Percentiles rank a stretch among this genome's conserved stretches.
Conservation (phyloP, 495 filamentous ascomycete genomes). For the Hypoxylon subgilvum region DNA sequence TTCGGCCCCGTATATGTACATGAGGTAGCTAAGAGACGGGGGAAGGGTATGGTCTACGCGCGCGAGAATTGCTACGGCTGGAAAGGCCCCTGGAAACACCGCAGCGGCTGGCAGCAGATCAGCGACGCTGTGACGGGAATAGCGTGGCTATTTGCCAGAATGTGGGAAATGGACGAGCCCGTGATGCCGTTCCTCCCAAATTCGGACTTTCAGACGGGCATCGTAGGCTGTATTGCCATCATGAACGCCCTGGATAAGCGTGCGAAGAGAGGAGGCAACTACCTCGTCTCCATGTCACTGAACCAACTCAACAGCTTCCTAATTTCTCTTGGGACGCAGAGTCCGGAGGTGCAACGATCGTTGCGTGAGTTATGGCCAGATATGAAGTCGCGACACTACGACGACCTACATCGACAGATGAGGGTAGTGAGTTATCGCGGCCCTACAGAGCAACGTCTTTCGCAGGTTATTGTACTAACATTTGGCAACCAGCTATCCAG, state of each 20-base stretch:
- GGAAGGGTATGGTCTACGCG: constrained; percentile 56
- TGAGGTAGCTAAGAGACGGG: constrained; percentile 53
- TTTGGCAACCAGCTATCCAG: constrained; percentile 11
- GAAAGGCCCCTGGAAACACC: constrained; percentile 57
- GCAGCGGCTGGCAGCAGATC: constrained; percentile 64
- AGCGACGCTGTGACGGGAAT: constrained; percentile 58
- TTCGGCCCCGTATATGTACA: constrained; percentile 58
- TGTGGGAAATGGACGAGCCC: constrained; percentile 63
- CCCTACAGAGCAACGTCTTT: neutral
- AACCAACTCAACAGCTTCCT: constrained; percentile 67
- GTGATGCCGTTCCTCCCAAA: constrained; percentile 70
- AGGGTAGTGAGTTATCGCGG: constrained; percentile 39
- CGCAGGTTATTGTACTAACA: neutral
- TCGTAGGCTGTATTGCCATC: constrained; percentile 62
- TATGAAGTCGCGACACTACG: constrained; percentile 37
- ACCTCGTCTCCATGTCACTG: constrained; percentile 60
- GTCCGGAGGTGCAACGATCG: constrained; percentile 24
- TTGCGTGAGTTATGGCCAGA: constrained; percentile 36
- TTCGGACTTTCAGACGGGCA: constrained; percentile 65
- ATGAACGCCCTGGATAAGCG: constrained; percentile 61
- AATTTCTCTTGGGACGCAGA: constrained; percentile 62
- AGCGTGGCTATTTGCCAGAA: constrained; percentile 64
- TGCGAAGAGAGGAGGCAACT: constrained; percentile 57
- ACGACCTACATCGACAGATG: constrained; percentile 41
- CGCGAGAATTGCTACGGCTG: constrained; percentile 66